Conservation (phyloP, 139 green algal genomes). For the Desmodesmus armatus region DNA sequence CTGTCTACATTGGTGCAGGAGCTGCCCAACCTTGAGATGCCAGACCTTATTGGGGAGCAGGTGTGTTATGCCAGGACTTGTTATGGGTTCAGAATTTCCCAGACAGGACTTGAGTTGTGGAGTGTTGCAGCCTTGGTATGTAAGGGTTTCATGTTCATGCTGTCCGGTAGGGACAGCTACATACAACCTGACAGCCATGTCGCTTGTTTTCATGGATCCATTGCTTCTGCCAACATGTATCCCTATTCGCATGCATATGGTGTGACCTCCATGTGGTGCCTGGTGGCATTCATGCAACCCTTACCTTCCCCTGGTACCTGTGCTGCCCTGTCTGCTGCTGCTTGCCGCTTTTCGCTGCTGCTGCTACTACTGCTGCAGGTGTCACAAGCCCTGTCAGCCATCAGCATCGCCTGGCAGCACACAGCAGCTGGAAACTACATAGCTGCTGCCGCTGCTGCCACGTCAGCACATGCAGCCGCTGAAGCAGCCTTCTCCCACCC, state of each 20-base stretch:
- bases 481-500: constrained; percentile 70
- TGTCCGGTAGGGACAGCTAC: too few relatives aligned
- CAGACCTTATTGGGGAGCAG: constrained; percentile 63
- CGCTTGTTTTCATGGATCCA: too few relatives aligned
- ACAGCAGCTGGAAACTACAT: constrained; percentile 27
- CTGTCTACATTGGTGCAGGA: constrained; percentile 51
- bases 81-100: too few relatives aligned
- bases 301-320: background rate
- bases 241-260: too few relatives aligned
- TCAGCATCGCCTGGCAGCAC: background rate
- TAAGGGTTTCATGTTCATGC: background rate
- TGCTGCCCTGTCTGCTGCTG: background rate
- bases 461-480: constrained; percentile 38
- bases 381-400: background rate
- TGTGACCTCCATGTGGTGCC: too few relatives aligned
- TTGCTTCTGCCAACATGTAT: too few relatives aligned
- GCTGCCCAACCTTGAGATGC: constrained; percentile 70
- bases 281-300: too few relatives aligned
- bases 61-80: too few relatives aligned
- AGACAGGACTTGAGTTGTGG: too few relatives aligned
- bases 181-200: too few relatives aligned
- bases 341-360: background rate
- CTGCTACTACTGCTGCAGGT: constrained; percentile 22
- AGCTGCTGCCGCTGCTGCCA: constrained; percentile 22
- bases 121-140: background rate